Percentiles rank a stretch among this genome's conserved stretches.
phyloP scores from a whole-genome alignment of 2,329 filamentous ascomycete species.

The Talaromyces funiculosus region DNA sequence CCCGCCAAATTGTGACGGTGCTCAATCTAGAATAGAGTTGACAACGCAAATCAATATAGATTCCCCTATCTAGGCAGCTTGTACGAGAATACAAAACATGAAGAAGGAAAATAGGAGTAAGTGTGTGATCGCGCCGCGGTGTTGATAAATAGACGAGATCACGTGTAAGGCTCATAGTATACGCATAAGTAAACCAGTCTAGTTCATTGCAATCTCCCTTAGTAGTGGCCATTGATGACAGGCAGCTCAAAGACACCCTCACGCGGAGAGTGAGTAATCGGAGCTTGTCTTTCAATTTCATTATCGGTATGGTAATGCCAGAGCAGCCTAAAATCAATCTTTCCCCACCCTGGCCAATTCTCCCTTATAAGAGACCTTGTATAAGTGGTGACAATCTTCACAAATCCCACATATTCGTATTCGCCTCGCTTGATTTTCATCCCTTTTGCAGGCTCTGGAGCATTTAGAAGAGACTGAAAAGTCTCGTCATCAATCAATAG shows the following conservation, averaged over 20 bases:
- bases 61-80: not conserved
- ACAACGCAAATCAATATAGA: not conserved
- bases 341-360: conserved; percentile 1
- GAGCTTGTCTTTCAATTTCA: not conserved
- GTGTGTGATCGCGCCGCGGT: no score
- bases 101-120: not conserved
- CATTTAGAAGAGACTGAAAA: not conserved
- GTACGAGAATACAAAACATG: not conserved
- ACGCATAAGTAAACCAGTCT: no score
- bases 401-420: not conserved
- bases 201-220: no score
- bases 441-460: not conserved
- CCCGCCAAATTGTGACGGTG: no score
- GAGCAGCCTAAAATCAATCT: conserved; percentile 1
- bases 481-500: not conserved
- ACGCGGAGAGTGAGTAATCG: not conserved
- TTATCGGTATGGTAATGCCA: not conserved
- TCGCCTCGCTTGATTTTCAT: not conserved
- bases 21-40: not conserved
- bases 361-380: not conserved
- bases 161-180: no score
- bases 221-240: not conserved
- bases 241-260: not conserved
- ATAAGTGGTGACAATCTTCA: not conserved
- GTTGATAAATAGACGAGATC: no score